Base-by-base conservation (phyloP, 2,329 filamentous ascomycete species). In the Mycosphaerella sp. region DNA sequence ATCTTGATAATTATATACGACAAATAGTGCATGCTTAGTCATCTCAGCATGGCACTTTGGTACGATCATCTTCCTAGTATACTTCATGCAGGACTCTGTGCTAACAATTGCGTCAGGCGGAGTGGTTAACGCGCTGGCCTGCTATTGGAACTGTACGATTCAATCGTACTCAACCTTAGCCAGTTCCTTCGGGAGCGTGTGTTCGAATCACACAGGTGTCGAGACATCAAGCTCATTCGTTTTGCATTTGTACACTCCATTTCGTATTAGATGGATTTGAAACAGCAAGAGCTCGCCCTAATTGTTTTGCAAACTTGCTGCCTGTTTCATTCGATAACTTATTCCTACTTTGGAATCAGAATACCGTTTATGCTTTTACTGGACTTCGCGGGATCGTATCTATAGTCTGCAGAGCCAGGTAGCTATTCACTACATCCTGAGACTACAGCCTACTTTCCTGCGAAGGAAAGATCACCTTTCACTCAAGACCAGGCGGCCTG, bases 191-290 rank as follows among this genome's bases (percentile, higher is more conserved):
- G 41, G 47, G 50, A 43, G 44, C 50, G 50, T 52, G 41, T 52
- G 18, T 58, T 58, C 55, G 52, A 58, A 58, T 58, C 55, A 52
- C 55, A 53, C 55, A 58, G 55, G 55, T 57, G 53, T 55, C 46
- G 40, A 30, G 17, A 36, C 49, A 50, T 44, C 36, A 30, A 18
- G 17, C 32, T 47, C 36, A 27, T 32, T 12, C 12, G n/a, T 35
- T 50, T 41, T 41, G 37, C 37, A 30, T 50, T 44, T 25, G 14
- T 21, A 21, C 6, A n/a, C n/a, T n/a, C n/a, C n/a, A n/a, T n/a
- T n/a, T n/a, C n/a, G n/a, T n/a, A n/a, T n/a, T n/a, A n/a, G n/a
- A n/a, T n/a, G n/a, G 21, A 21, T 21, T 21, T 4, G 2, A 21
- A 21, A 21, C 4, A 21, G 21, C 6, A 4, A 4, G 21, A 6